A percentile compares a stretch with the other conserved stretches of the same genome.
Evolutionary conservation across 2,329 filamentous ascomycete genomes (phyloP).

Genomic region (Beauveria brongniartii): DNA sequence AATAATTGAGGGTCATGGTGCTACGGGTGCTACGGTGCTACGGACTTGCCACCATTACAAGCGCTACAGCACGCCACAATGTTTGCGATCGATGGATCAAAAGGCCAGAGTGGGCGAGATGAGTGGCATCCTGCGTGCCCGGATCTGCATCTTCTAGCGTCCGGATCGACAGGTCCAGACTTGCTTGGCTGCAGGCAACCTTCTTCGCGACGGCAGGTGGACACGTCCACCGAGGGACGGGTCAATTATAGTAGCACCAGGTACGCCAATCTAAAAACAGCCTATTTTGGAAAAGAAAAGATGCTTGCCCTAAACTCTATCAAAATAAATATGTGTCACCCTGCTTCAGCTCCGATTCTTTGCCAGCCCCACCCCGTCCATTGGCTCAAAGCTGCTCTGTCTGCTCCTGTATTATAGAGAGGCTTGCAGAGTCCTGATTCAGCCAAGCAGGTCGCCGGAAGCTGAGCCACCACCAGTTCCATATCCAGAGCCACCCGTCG

Average conservation of each 20-base stretch:
- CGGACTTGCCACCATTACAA: too few species aligned
- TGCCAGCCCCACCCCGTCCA: not conserved
- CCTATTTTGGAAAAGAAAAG: not conserved
- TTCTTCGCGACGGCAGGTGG: not conserved
- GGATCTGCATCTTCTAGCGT: constrained; percentile 1
- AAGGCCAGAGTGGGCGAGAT: constrained; percentile 23
- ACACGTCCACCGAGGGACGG: constrained; percentile 15
- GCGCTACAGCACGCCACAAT: not conserved
- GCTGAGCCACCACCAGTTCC: constrained; percentile 27
- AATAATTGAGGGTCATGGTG: too few species aligned
- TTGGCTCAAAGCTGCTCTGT: not conserved
- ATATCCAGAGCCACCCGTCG: constrained; percentile 11
- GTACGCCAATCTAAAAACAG: constrained; percentile 31
- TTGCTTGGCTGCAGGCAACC: not conserved
- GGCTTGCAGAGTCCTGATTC: constrained; percentile 12
- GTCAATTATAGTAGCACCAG: constrained; percentile 31
- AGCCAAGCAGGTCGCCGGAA: constrained; percentile 42
- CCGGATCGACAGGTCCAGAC: constrained; percentile 10
- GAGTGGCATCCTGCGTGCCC: constrained; percentile 11
- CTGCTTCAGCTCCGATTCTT: not conserved
- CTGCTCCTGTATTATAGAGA: not conserved
- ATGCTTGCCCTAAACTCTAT: constrained; percentile 6
- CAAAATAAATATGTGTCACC: not conserved
- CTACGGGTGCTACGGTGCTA: not conserved
- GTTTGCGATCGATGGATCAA: not conserved